These are phyloP conservation scores for Bipolaris gigantea DNA, from an alignment of 2,329 filamentous ascomycete species.

Conservation along the genomic window DNA sequence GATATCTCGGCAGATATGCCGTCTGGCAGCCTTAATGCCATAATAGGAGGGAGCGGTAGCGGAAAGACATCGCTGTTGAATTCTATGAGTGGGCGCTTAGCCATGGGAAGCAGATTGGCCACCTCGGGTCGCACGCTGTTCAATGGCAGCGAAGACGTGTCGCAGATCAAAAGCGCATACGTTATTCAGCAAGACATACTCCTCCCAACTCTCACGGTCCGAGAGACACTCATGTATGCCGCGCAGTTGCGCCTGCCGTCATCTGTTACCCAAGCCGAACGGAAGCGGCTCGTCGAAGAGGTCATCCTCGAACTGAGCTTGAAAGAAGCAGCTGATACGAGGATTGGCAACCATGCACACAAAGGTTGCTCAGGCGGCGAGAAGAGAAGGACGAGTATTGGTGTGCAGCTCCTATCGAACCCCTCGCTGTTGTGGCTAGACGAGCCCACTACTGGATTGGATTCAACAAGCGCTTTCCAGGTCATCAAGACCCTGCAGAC, in stretches of 20 bases:
- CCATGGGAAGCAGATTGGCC: slow-evolving; percentile 56
- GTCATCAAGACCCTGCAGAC: slow-evolving; percentile 70
- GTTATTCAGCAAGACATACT: slow-evolving; percentile 78
- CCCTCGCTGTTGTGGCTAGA: slow-evolving; percentile 77
- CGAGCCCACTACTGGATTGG: slow-evolving; percentile 76
- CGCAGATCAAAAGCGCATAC: slow-evolving; percentile 64
- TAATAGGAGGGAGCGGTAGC: slow-evolving; percentile 73
- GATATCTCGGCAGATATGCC: slow-evolving; percentile 66
- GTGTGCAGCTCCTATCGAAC: slow-evolving; percentile 77
- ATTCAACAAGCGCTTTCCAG: slow-evolving; percentile 76
- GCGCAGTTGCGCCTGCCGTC: slow-evolving; percentile 71
- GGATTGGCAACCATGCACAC: slow-evolving; percentile 70
- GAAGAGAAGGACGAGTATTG: slow-evolving; percentile 74
- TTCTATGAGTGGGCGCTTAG: slow-evolving; percentile 69
- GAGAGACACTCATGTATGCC: slow-evolving; percentile 73
- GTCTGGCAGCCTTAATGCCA: slow-evolving; percentile 70
- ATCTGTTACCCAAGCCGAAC: slow-evolving; percentile 61
- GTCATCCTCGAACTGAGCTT: slow-evolving; percentile 75
- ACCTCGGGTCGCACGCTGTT: slow-evolving; percentile 61
- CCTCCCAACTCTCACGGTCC: slow-evolving; percentile 71
- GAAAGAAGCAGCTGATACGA: slow-evolving; percentile 75
- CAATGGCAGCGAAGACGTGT: slow-evolving; percentile 57
- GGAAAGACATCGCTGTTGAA: slow-evolving; percentile 66
- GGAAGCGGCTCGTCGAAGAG: slow-evolving; percentile 68
- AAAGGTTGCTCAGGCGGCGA: slow-evolving; percentile 79